Evolutionary conservation across 108 stramenopile species (phyloP).

Genomic region (Nannochloropsis gaditana): DNA sequence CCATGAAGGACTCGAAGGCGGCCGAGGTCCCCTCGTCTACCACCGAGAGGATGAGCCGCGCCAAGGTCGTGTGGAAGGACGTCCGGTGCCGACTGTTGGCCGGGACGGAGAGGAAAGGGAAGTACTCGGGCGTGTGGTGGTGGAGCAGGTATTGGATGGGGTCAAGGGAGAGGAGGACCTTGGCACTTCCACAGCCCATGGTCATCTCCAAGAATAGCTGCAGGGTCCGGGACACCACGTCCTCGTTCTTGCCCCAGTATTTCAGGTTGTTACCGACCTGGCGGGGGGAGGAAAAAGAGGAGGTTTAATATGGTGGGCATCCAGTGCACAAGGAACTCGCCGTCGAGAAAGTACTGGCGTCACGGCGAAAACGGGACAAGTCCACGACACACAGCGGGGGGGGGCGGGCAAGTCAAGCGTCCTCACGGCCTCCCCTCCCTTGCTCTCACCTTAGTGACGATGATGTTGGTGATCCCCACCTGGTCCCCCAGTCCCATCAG

Average conservation of each 20-base stretch:
- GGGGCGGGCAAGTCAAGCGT: too few species aligned
- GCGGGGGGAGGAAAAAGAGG: background rate
- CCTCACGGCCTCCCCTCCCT: too few species aligned
- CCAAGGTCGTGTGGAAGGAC: slow-evolving; percentile 84
- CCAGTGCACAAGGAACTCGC: too few species aligned
- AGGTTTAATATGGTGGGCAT: background rate
- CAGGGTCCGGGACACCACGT: slow-evolving; percentile 77
- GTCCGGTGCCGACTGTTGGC: slow-evolving; percentile 80
- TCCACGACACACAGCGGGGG: too few species aligned
- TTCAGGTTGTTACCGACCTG: slow-evolving; percentile 77
- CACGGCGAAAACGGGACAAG: too few species aligned
- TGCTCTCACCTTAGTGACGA: slow-evolving; percentile 78
- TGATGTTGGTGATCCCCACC: slow-evolving; percentile 81
- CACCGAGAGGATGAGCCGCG: slow-evolving; percentile 76
- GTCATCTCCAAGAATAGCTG: slow-evolving; percentile 92
- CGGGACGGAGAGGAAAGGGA: slow-evolving; percentile 78
- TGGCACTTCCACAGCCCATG: slow-evolving; percentile 82
- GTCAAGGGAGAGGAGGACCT: slow-evolving; percentile 83
- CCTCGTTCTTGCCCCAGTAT: slow-evolving; percentile 84
- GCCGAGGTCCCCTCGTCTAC: slow-evolving; percentile 63
- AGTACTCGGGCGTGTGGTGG: slow-evolving; percentile 87
- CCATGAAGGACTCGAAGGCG: slow-evolving; percentile 87
- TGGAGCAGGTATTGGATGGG: slow-evolving; percentile 82
- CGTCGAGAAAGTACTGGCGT: too few species aligned
- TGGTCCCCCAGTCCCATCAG: slow-evolving; percentile 89